Evolutionary conservation across 192 early-diverging fungal genomes (phyloP).

Genomic region (Coemansia sp.): DNA sequence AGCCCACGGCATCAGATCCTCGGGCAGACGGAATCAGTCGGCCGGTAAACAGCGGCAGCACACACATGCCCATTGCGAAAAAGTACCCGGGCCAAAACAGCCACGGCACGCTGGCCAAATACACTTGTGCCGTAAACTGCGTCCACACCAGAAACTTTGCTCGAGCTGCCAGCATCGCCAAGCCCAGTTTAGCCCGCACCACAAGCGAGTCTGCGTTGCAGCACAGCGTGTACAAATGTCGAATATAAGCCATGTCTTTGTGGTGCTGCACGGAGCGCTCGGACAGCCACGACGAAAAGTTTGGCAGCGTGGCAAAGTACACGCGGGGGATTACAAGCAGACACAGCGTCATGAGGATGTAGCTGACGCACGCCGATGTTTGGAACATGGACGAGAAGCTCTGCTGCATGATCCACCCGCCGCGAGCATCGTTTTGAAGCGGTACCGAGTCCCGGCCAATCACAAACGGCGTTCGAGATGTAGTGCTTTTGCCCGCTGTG

Average conservation of each 20-base stretch:
- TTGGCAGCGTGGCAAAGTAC: conserved; percentile 8
- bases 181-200: conserved; percentile 11
- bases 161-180: conserved; percentile 31
- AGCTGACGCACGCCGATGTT: conserved; percentile 21
- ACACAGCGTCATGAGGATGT: conserved; percentile 47
- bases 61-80: conserved; percentile 49
- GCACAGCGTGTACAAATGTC: conserved; percentile 11
- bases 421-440: conserved; percentile 63
- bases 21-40: conserved; percentile 63
- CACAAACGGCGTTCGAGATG: conserved; percentile 61
- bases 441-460: conserved; percentile 60
- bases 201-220: background rate
- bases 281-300: conserved; percentile 18
- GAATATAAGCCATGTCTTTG: conserved; percentile 23
- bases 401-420: conserved; percentile 71
- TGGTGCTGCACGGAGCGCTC: conserved; percentile 23
- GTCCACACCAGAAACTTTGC: conserved; percentile 50
- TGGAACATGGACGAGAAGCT: conserved; percentile 61
- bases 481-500: conserved; percentile 52
- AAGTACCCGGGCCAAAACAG: conserved; percentile 62
- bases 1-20: conserved; percentile 38
- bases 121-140: conserved; percentile 50
- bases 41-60: conserved; percentile 70
- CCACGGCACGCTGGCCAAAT: conserved; percentile 31
- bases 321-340: conserved; percentile 38